These are phyloP conservation scores for Danielia oregonensis DNA, from an alignment of 805 yeast species.

Conservation along the genomic window DNA sequence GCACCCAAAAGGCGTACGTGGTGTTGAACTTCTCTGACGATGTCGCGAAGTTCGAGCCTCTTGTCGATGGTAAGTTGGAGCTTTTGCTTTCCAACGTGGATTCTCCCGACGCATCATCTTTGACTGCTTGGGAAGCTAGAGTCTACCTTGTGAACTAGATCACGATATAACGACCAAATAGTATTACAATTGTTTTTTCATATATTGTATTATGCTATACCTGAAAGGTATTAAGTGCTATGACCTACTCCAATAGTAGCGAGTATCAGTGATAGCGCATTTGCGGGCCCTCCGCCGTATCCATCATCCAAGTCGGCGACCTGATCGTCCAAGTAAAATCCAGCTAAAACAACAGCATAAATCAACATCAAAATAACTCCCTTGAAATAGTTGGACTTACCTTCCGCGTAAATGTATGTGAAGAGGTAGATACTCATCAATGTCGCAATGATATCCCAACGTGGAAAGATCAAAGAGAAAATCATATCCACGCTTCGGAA, in stretches of 20 bases:
- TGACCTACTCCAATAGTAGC: too few species aligned
- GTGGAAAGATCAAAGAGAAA: conserved; percentile 85
- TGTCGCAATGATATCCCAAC: conserved; percentile 90
- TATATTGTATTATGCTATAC: too few species aligned
- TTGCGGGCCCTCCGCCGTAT: background rate
- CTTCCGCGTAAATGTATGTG: conserved; percentile 94
- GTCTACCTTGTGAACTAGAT: conserved; percentile 25
- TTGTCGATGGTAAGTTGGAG: conserved; percentile 23
- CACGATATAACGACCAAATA: background rate
- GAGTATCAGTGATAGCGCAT: too few species aligned
- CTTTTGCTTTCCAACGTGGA: conserved; percentile 31
- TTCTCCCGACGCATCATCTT: conserved; percentile 18
- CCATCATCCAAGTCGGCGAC: conserved; percentile 30
- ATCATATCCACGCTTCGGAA: conserved; percentile 41
- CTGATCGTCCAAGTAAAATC: conserved; percentile 65
- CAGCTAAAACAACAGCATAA: conserved; percentile 70
- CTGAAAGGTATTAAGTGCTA: too few species aligned
- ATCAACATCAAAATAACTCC: conserved; percentile 83
- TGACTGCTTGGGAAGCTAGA: conserved; percentile 46
- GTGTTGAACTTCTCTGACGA: conserved; percentile 23
- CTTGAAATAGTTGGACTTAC: conserved; percentile 93
- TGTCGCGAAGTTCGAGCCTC: conserved; percentile 20
- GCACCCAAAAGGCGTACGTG: conserved; percentile 21
- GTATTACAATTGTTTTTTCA: too few species aligned
- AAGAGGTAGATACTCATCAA: conserved; percentile 82